Evolutionary conservation across 108 stramenopile species (phyloP), one percentile per base, ranked within the genome.

Genomic region (Mediolabrus comicus): DNA sequence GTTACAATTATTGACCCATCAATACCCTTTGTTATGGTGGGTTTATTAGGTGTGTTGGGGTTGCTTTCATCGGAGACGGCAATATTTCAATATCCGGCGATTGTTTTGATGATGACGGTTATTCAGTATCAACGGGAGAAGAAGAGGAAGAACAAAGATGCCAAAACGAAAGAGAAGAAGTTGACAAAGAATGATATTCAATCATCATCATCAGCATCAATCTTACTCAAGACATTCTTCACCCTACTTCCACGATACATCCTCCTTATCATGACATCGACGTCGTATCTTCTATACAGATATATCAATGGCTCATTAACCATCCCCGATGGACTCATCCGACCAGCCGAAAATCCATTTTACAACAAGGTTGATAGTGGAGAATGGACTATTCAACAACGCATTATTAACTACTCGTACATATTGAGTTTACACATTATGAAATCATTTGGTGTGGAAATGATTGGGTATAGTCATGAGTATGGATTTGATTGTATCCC

Each of bases 331-430:
- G 92, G 92, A 25, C 70, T 94, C 46, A 91, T 94, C 36, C 88
- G 92, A 76, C 84, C 84, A 0, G 92, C 92, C 13, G 92, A 94
- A 71, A 91, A 91, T 77, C 92, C 92, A 26, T 94, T 83, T 65
- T 94, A 83, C 51, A 35, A 62, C 24, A 71, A 71, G 38, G 16
- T 65, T 10, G 52, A 38, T 26, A 67, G 30, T 31, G 34, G 7
- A 43, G 25, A 35, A 17, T 53, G 78, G 78, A 57, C 58, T 24
- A 8, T 27, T 11, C 16, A 9, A 16, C 22, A 26, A 17, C 70
- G 78, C 12, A 56, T 68, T 6, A 29, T 68, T 12, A 91, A 87
- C 69, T 94, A 94, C 63, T 53, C 84, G 9, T 89, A 87, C 36
- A 66, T 87, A 12, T 26, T 89, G 10, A 72, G 77, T 14, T 67